Evolutionary conservation across 2,329 filamentous ascomycete species (phyloP).

Genomic region (Sordariomycetes sp.): DNA sequence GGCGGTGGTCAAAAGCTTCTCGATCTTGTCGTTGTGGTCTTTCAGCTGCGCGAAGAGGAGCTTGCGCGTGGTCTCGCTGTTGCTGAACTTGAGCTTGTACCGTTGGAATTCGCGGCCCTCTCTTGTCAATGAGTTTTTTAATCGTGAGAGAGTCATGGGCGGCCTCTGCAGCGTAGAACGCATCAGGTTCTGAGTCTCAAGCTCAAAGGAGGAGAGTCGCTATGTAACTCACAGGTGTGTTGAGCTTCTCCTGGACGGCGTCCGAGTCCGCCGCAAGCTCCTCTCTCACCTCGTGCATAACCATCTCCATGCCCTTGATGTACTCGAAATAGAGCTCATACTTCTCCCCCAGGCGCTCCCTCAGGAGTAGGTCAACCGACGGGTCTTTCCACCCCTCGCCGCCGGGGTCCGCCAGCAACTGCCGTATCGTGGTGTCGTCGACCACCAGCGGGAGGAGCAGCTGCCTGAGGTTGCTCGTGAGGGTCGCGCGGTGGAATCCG

Average conservation of each 20-base stretch:
- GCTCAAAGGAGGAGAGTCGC: too few relatives aligned
- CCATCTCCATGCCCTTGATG: conserved; percentile 7
- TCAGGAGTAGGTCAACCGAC: conserved; percentile 6
- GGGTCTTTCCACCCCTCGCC: conserved; percentile 10
- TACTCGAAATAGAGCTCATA: conserved; percentile 9
- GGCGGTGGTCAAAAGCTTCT: conserved; percentile 10
- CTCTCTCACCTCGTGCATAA: conserved; percentile 10
- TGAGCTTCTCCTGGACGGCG: neutral
- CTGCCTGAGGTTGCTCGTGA: conserved; percentile 9
- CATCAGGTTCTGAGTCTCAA: too few relatives aligned
- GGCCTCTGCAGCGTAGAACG: too few relatives aligned
- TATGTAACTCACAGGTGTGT: too few relatives aligned
- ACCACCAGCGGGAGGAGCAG: conserved; percentile 12
- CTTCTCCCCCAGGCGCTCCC: conserved; percentile 9
- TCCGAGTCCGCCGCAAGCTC: conserved; percentile 7
- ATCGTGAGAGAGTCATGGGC: too few relatives aligned
- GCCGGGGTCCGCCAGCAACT: conserved; percentile 10
- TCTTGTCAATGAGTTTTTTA: neutral
- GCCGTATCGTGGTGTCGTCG: conserved; percentile 9
- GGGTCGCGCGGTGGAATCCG: conserved; percentile 6
- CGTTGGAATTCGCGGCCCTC: conserved; percentile 8
- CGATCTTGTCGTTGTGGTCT: conserved; percentile 11
- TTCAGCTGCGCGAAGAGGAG: conserved; percentile 12
- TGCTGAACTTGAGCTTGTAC: conserved; percentile 13
- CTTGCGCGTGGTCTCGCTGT: conserved; percentile 9